These are phyloP conservation scores for Fusarium sp. DNA, from an alignment of 2,329 filamentous ascomycete species.

Conservation along the genomic window DNA sequence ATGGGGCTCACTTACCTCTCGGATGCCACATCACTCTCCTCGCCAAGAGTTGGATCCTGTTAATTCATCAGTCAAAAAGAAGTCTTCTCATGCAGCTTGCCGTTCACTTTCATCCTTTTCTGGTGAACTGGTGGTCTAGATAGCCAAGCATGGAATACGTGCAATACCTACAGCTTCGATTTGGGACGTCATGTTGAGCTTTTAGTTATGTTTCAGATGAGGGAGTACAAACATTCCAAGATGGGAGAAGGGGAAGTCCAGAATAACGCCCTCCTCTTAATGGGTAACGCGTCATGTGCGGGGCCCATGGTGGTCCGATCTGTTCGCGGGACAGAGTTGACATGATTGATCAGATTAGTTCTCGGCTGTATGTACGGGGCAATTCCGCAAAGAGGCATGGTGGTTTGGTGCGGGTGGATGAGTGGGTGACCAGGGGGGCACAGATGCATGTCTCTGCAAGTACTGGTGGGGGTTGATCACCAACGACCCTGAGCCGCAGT, in stretches of 20 bases:
- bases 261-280: not conserved
- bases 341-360: too few relatives aligned
- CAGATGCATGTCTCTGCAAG: too few relatives aligned
- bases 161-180: constrained; percentile 35
- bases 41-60: constrained; percentile 30
- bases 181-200: constrained; percentile 11
- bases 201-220: not conserved
- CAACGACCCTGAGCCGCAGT: too few relatives aligned
- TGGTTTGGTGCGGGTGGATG: not conserved
- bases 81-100: too few relatives aligned
- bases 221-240: not conserved
- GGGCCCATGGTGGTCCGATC: not conserved
- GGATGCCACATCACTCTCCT: constrained; percentile 21
- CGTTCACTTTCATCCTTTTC: too few relatives aligned
- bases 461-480: too few relatives aligned
- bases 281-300: not conserved
- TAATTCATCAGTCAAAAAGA: not conserved
- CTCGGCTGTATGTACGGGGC: too few relatives aligned
- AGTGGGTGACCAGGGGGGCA: not conserved
- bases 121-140: too few relatives aligned
- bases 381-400: too few relatives aligned
- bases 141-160: not conserved
- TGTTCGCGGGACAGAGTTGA: too few relatives aligned
- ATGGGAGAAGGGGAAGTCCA: not conserved
- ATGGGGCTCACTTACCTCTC: constrained; percentile 8